Base-by-base conservation (phyloP, 106 monocot species). In the Allium fistulosum region DNA sequence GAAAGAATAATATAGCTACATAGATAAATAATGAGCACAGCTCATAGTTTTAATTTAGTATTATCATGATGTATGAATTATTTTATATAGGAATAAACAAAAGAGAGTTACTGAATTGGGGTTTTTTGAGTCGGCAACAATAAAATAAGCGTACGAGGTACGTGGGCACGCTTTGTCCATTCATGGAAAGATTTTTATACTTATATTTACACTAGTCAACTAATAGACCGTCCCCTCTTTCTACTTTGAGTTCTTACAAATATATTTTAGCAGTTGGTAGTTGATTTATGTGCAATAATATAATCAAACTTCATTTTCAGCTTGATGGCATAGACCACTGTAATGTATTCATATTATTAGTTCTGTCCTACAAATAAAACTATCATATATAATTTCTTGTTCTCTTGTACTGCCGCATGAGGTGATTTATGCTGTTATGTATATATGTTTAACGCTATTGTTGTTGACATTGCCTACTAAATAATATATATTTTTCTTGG, bases 21-120 rank as follows among this genome's bases (percentile, higher is more conserved):
- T 9, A 46, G 48, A 63, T 28, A 62, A 62, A 62, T 11, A 45
- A 17, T 46, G n/a, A 62, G 63, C 26, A 63, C 46, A 63, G 64
- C 64, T 65, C 64, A 63, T n/a, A 48, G 64, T 65, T 49, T 49
- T 16, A 45, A 65, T 48, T 48, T 65, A 67, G 66, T 26, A 53
- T 27, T 10, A 52, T 67, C 13, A 26, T 52, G 26, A 12, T 67
- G 51, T 51, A 26, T 61, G 4, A 57, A 57, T 57, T 45, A 28
- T 12, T 55, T 11, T 68, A 3, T 55, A 18, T 17, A 49, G 2
- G 18, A 2, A 7, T 17, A 10, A 37, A 46, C 68, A 37, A 53
- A 18, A 53, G 68, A 68, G 37, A 57, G n/a, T 16, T 69, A 69
- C 57, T 55, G 47, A 57, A 57, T 69, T 57, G 55, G 69, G 15